Evolutionary conservation across 495 filamentous ascomycete genomes (phyloP).

Genomic region (Cetradonia linearis): DNA sequence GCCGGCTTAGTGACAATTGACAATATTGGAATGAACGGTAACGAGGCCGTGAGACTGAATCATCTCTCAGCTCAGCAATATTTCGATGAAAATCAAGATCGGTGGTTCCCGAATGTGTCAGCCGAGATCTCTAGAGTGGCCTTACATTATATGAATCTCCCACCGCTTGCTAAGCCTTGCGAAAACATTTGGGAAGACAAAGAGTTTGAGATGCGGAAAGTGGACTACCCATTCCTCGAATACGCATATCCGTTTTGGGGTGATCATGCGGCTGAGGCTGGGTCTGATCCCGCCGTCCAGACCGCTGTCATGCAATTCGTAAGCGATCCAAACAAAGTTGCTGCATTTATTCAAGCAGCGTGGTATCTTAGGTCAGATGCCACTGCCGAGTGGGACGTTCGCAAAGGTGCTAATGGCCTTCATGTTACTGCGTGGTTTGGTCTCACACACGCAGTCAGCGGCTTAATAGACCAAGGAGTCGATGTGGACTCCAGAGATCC

Average conservation of each 20-base stretch:
- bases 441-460: conserved; percentile 13
- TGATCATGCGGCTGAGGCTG: conserved; percentile 24
- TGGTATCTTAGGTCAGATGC: conserved; percentile 24
- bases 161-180: conserved; percentile 23
- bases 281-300: conserved; percentile 2
- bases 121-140: conserved; percentile 18
- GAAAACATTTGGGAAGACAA: conserved; percentile 10
- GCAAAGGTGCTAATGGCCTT: conserved; percentile 23
- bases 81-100: conserved; percentile 19
- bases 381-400: conserved; percentile 26
- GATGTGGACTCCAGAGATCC: conserved; percentile 22
- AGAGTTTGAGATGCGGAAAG: conserved; percentile 20
- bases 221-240: conserved; percentile 19
- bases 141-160: conserved; percentile 23
- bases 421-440: conserved; percentile 29
- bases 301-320: conserved; percentile 18
- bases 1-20: conserved; percentile 24
- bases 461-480: conserved; percentile 9
- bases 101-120: conserved; percentile 20
- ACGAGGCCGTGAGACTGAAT: conserved; percentile 20
- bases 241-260: conserved; percentile 29
- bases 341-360: conserved; percentile 25
- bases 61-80: conserved; percentile 26
- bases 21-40: not conserved
- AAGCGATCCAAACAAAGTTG: conserved; percentile 13